Evolutionary conservation across 306 rosid genomes (phyloP).

Genomic region (Prunus campanulata): DNA sequence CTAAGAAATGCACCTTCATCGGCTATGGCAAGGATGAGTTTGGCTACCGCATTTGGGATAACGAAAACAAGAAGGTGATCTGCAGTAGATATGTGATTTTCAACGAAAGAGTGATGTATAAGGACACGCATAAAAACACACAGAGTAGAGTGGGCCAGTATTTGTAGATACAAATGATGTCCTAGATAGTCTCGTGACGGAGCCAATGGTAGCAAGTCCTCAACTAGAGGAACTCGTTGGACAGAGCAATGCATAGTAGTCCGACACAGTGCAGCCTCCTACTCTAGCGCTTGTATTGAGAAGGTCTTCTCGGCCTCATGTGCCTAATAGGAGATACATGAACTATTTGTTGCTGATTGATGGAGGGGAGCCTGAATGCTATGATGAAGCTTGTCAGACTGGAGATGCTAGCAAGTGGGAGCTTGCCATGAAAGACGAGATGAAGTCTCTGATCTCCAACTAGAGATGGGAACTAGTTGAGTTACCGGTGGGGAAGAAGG

Average conservation of each 20-base stretch:
- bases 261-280: too few relatives aligned
- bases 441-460: neutral
- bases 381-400: too few relatives aligned
- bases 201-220: neutral
- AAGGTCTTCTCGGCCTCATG: too few relatives aligned
- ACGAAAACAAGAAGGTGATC: neutral
- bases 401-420: too few relatives aligned
- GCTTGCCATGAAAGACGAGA: neutral
- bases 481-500: neutral
- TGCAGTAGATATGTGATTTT: neutral
- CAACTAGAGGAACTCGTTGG: neutral
- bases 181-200: neutral
- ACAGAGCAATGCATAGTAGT: too few relatives aligned
- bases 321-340: neutral
- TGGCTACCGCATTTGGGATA: neutral
- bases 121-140: neutral
- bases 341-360: neutral
- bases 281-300: too few relatives aligned
- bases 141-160: neutral
- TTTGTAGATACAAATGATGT: neutral
- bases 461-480: neutral
- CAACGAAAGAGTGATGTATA: neutral
- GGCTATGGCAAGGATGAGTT: neutral
- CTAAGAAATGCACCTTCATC: neutral
- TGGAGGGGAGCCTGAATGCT: neutral